These are phyloP conservation scores for Thymus mandschuricus DNA, from an alignment of 257 asterid species.

Conservation along the genomic window DNA sequence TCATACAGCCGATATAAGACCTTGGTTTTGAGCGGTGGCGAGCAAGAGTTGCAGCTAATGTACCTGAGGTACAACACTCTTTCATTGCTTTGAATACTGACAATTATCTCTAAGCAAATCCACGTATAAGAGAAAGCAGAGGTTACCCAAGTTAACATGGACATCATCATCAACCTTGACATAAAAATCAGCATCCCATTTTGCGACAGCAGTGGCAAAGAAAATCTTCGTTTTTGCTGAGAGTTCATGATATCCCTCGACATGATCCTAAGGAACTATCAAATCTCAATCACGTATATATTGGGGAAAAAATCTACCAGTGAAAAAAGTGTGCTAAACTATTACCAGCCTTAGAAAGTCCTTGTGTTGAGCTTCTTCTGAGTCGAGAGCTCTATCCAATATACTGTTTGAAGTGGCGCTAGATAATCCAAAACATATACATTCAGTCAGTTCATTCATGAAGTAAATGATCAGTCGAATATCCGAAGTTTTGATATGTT, in stretches of 20 bases:
- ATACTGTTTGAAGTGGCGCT: constrained; percentile 93
- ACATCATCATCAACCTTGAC: constrained; percentile 97
- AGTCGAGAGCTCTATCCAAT: constrained; percentile 89
- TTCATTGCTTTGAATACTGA: neutral
- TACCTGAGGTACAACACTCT: constrained; percentile 48
- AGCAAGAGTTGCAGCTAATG: constrained; percentile 87
- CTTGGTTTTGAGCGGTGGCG: constrained; percentile 89
- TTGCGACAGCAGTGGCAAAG: constrained; percentile 85
- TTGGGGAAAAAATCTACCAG: neutral
- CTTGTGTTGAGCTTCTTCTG: constrained; percentile 91
- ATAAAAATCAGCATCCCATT: constrained; percentile 97
- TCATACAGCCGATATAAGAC: constrained; percentile 92
- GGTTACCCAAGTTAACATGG: constrained; percentile 81
- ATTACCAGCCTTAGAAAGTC: constrained; percentile 93
- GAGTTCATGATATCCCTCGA: constrained; percentile 94
- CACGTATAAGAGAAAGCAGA: neutral
- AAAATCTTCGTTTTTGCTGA: constrained; percentile 90
- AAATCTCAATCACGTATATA: constrained; percentile 9
- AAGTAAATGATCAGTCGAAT: neutral
- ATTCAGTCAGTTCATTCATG: constrained; percentile 8
- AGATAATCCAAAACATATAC: constrained; percentile 29
- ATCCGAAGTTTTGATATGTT: neutral
- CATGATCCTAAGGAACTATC: constrained; percentile 63
- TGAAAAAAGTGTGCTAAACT: neutral
- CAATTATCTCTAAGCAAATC: neutral